A percentile compares a stretch with the other conserved stretches of the same genome.
These are phyloP conservation scores for Psilocybe subaeruginosa DNA, from an alignment of 768 basidiomycete genomes.

Conservation along the genomic window DNA sequence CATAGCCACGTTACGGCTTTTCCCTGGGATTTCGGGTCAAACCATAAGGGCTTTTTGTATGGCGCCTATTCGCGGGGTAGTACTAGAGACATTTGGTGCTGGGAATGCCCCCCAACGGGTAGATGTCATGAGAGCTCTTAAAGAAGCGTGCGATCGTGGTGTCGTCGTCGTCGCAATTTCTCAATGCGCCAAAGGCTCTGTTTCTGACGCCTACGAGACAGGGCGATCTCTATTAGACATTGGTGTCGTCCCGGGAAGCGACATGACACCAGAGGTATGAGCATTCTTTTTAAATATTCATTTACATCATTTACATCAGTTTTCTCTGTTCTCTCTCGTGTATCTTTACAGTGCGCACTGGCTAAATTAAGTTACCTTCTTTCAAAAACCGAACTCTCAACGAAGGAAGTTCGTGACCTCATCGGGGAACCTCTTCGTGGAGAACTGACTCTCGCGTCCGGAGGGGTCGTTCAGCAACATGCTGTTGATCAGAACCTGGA, in stretches of 20 bases:
- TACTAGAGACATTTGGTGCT: conserved; percentile 90
- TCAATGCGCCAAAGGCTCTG: conserved; percentile 86
- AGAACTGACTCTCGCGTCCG: conserved; percentile 70
- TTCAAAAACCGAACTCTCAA: conserved; percentile 78
- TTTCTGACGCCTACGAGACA: conserved; percentile 83
- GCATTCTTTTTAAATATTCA: neutral
- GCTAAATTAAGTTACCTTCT: conserved; percentile 90
- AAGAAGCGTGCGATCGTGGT: conserved; percentile 81
- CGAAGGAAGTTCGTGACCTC: conserved; percentile 70
- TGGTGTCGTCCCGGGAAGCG: conserved; percentile 85
- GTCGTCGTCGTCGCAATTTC: conserved; percentile 91
- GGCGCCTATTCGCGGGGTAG: conserved; percentile 77
- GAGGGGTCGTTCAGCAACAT: conserved; percentile 44
- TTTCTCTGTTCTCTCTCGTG: neutral
- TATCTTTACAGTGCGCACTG: conserved; percentile 70
- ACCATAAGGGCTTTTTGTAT: conserved; percentile 78
- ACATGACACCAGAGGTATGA: conserved; percentile 94
- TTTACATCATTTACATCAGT: no score
- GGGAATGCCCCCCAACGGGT: conserved; percentile 88
- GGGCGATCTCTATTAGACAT: conserved; percentile 67
- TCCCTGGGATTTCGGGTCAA: conserved; percentile 81
- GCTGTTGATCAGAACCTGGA: conserved; percentile 55
- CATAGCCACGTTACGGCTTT: conserved; percentile 78
- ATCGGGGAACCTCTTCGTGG: conserved; percentile 83
- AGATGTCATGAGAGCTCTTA: conserved; percentile 76